These are phyloP conservation scores for Fusarium protoensiforme DNA, from an alignment of 2,329 filamentous ascomycete species.

Conservation along the genomic window DNA sequence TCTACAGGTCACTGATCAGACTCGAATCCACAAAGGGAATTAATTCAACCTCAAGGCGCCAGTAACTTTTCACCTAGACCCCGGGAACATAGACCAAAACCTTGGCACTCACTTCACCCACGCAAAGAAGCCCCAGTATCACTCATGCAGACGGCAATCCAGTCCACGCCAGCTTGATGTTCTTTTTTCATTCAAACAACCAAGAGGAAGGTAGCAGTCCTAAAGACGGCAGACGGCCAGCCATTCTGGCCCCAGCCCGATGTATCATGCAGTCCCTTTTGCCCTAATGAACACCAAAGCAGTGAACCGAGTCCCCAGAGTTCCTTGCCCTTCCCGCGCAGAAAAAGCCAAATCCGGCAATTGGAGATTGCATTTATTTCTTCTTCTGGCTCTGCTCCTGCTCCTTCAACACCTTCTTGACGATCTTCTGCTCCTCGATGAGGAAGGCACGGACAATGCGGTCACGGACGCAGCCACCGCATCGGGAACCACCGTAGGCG, in stretches of 20 bases:
- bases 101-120: conserved; percentile 5
- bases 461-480: conserved; percentile 98
- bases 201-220: conserved; percentile 56
- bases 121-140: conserved; percentile 14
- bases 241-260: conserved; percentile 49
- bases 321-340: conserved; percentile 50
- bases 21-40: conserved; percentile 2
- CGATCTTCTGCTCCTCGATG: conserved; percentile 99
- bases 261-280: conserved; percentile 63
- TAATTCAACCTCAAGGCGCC: conserved; percentile 23
- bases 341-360: conserved; percentile 47
- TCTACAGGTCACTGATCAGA: neutral
- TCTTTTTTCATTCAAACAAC: conserved; percentile 59
- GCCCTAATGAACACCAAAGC: conserved; percentile 65
- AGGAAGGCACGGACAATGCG: conserved; percentile 97
- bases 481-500: conserved; percentile 98
- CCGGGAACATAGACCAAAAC: neutral
- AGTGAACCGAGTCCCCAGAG: conserved; percentile 57
- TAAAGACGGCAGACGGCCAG: conserved; percentile 59
- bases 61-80: conserved; percentile 27
- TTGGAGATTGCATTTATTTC: conserved; percentile 67
- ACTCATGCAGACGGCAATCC: conserved; percentile 35
- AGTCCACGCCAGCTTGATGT: conserved; percentile 50
- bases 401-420: conserved; percentile 99
- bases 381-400: conserved; percentile 80